Evolutionary conservation across 2,329 filamentous ascomycete species (phyloP), one percentile per base, ranked within the genome.

Genomic region (Elsinoe fawcettii): DNA sequence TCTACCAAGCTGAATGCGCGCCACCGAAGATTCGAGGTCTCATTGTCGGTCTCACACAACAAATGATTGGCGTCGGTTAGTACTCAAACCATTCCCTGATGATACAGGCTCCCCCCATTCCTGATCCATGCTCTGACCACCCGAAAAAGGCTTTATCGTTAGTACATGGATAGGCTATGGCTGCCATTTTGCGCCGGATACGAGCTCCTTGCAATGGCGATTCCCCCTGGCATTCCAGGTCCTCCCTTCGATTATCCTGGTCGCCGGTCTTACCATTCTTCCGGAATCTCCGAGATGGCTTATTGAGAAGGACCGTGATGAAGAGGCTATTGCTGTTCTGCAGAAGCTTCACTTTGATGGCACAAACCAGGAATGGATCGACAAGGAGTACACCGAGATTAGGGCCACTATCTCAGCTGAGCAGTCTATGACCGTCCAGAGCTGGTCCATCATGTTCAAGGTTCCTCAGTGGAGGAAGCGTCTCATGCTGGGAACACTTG

Each of bases 1-100:
- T 82, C 32, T 86, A 86, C 65, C 82, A 84, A 58, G 79, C 82
- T 8, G 83, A 86, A 65, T 77, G 80, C 56, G 81, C 82, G 0
- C 75, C 81, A 62, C 76, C 81, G 0, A 77, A 77, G 1, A 81
- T 78, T 55, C 76, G 83, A 63, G 82, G 82, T 63, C 71, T 81
- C 23, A 75, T 82, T 2, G 80, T 80, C 5, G 80, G 80, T 12
- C 70, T 82, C 7, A 75, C 78, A 0, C 80, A 81, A 60, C 80
- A 82, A 60, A 79, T 80, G 75, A 75, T 78, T 5, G 80, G 80
- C 1, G 68, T 82, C 3, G 80, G 80, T n/a, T n/a, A n/a, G n/a
- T n/a, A n/a, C n/a, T n/a, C n/a, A n/a, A n/a, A n/a, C n/a, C n/a
- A n/a, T n/a, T n/a, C n/a, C n/a, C n/a, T n/a, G n/a, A n/a, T n/a